Evolutionary conservation across 768 basidiomycete genomes (phyloP), one percentile per base, ranked within the genome.

Genomic region (Imleria badia): DNA sequence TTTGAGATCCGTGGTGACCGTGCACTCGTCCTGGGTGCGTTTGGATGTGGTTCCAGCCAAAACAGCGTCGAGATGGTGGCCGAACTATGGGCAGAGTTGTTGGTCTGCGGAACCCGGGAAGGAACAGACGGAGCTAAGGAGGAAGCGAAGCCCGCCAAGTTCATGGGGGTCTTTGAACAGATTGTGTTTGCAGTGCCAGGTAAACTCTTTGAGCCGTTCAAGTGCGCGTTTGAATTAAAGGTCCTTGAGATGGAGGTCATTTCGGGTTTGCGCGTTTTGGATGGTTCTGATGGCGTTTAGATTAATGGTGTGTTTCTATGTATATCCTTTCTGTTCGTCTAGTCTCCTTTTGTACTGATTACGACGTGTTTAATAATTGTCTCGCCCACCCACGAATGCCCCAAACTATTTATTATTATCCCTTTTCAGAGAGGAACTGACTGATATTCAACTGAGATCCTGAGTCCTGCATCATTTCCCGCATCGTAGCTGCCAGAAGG

Each of bases 31-130:
- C 68, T 80, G 3, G 79, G 78, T 48, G 74, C 73, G 15, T 80
- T 79, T 51, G 78, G 78, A 17, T 78, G 76, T 46, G 75, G 76
- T 20, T 73, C 69, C 15, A 73, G 68, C 59, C 64, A 73, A 60
- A 80, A 80, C 58, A 68, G 51, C 11, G 70, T 77, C 33, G 73
- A 73, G 46, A 71, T 68, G 62, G 68, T 80, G 26, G 77, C 75
- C 17, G 64, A 68, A 44, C 70, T 78, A 26, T 79, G 78, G 78
- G 77, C 78, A 14, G 76, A 78, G 63, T 59, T 80, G 14, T 63
- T 80, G 17, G 70, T 72, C 6, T 76, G 70, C 22, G 75, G 71
- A 7, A 66, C 62, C 6, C 40, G 47, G 17, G 66, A 70, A 45
- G 65, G 60, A 54, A 63, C 46, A 20, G 56, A 55, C 36, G 60